These are phyloP conservation scores for Starmerella stellata DNA, from an alignment of 805 yeast species.

Conservation along the genomic window DNA sequence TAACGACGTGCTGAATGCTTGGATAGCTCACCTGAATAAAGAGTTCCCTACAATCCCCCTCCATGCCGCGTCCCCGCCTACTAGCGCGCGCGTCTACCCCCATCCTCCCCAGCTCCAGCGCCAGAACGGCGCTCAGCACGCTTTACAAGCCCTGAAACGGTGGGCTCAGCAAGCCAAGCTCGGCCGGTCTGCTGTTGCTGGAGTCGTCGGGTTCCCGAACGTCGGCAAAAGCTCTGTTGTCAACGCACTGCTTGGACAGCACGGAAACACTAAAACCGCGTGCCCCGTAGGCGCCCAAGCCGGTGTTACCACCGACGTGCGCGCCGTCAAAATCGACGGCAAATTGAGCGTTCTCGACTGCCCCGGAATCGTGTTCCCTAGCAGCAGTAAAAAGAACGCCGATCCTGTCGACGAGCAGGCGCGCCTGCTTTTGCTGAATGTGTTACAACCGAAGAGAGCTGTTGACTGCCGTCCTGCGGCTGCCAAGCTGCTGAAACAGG, in stretches of 20 bases:
- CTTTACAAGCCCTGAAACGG: constrained; percentile 65
- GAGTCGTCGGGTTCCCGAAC: constrained; percentile 94
- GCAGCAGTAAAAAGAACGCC: constrained; percentile 17
- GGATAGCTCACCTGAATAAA: constrained; percentile 63
- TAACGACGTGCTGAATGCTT: constrained; percentile 57
- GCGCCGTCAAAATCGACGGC: constrained; percentile 83
- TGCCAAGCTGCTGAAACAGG: constrained; percentile 52
- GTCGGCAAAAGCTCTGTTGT: constrained; percentile 93
- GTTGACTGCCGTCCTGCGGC: constrained; percentile 74
- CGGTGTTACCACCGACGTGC: constrained; percentile 81
- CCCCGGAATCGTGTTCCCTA: constrained; percentile 94
- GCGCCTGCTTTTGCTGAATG: constrained; percentile 72
- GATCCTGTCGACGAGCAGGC: constrained; percentile 54
- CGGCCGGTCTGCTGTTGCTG: constrained; percentile 78
- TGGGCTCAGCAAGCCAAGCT: constrained; percentile 70
- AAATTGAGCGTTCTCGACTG: constrained; percentile 80
- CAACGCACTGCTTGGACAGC: constrained; percentile 63
- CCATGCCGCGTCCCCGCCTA: constrained; percentile 52
- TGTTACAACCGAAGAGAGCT: constrained; percentile 72
- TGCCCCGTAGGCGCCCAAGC: constrained; percentile 98
- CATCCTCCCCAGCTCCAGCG: constrained; percentile 46
- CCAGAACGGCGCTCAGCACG: constrained; percentile 49
- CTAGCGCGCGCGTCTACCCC: constrained; percentile 49
- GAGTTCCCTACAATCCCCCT: constrained; percentile 87
- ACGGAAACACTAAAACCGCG: constrained; percentile 48